Conservation (phyloP, 1,284 basidiomycete species). For the Entoloma clypeatum region DNA sequence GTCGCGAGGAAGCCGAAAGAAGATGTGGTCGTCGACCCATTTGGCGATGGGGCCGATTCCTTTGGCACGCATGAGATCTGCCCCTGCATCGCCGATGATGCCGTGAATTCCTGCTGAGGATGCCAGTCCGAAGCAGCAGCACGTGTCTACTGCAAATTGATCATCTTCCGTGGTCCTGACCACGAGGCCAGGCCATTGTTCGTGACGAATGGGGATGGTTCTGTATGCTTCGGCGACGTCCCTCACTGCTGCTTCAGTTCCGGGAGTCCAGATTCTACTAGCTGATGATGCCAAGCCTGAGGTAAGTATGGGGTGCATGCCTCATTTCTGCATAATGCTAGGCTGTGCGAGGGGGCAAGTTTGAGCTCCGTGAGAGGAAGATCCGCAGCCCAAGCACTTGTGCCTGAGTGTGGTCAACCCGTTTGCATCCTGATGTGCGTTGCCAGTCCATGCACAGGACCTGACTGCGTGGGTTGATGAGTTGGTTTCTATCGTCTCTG, state of each 20-base stretch:
- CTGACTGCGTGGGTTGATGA: slow-evolving; percentile 2
- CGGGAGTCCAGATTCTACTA: too few relatives aligned
- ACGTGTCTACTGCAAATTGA: slow-evolving; percentile 26
- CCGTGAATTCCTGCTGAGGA: slow-evolving; percentile 32
- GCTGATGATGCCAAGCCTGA: too few relatives aligned
- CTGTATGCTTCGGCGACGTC: slow-evolving; percentile 34
- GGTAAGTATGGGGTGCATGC: too few relatives aligned
- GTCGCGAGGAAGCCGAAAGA: slow-evolving; percentile 25
- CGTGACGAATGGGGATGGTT: slow-evolving; percentile 29
- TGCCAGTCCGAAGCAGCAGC: slow-evolving; percentile 30
- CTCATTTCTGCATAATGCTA: too few relatives aligned
- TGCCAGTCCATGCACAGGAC: slow-evolving; percentile 3
- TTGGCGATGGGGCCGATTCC: slow-evolving; percentile 34
- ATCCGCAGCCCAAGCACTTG: slow-evolving; percentile 2
- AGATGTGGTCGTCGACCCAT: slow-evolving; percentile 43
- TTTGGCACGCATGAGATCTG: slow-evolving; percentile 24
- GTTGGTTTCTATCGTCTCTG: background rate
- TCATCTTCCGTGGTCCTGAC: slow-evolving; percentile 23
- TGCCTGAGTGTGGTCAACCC: background rate
- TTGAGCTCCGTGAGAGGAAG: background rate
- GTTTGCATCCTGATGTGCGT: background rate
- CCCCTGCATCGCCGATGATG: slow-evolving; percentile 23
- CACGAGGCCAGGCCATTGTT: slow-evolving; percentile 33
- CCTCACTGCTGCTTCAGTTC: slow-evolving; percentile 31
- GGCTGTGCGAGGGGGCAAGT: background rate